Base-by-base conservation (phyloP, 305 asterid species). In the Ilex paraguariensis region DNA sequence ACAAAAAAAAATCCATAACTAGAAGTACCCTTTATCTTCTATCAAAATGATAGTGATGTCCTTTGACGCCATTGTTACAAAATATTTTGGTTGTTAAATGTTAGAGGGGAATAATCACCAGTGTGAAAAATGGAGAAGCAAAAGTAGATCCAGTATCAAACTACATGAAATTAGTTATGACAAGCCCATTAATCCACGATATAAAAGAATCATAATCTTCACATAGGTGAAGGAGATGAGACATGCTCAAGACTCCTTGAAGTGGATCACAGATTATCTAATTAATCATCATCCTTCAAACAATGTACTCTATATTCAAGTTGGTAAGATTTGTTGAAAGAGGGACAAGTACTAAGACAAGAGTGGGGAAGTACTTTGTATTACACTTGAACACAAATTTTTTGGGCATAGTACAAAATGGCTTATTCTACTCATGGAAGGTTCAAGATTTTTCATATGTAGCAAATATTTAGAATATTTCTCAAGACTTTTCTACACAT, bases 191-290 rank as follows among this genome's bases (percentile, higher is more conserved):
- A 36, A 36, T 36, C 6, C 30, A 54, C 16, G n/a, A 8, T 28
- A 54, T 15, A 15, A 36, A 33, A 32, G 21, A 15, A 30, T 42
- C 13, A 13, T 3, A 42, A 16, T 57, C 49, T 56, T 56, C 52
- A 46, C 52, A 46, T 46, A 46, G 52, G 5, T 46, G 13, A 68
- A 75, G 7, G 81, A 83, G 66, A 62, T 81, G 17, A 61, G 70
- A 40, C 60, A 77, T 45, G 85, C 84, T 33, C 71, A 54, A 44
- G 84, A 73, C n/a, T 83, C 93, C 10, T 76, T 84, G 39, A 81
- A 64, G 57, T 87, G 90, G 93, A 78, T 79, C 63, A 82, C 88
- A 13, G 88, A 85, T 72, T 85, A 75, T 68, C 87, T 87, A 75
- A 73, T 83, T 57, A 83, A 83, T 58, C 87, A 90, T 1, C 90